Evolutionary conservation across 352 stramenopile genomes (phyloP).

Genomic region (Phytophthora pinifolia): DNA sequence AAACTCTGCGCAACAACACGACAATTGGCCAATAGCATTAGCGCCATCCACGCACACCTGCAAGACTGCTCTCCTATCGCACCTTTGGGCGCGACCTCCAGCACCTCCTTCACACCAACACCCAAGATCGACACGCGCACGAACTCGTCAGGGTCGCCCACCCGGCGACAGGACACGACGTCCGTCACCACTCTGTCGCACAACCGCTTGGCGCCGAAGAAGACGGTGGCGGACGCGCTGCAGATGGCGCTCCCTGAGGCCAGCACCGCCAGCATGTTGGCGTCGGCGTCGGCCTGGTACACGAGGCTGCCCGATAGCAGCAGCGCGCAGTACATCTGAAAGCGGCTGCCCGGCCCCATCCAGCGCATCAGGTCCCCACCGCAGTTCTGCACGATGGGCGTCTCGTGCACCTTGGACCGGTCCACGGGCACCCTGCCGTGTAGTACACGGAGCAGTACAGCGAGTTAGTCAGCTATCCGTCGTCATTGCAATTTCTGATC

Average conservation of each 20-base stretch:
- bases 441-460: too few species aligned
- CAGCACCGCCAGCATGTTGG: constrained; percentile 54
- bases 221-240: constrained; percentile 64
- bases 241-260: constrained; percentile 57
- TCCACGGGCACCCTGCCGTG: constrained; percentile 28
- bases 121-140: constrained; percentile 54
- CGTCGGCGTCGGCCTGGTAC: constrained; percentile 50
- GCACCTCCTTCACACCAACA: constrained; percentile 47
- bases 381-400: constrained; percentile 49
- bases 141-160: constrained; percentile 64
- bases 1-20: constrained; percentile 40
- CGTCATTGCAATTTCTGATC: too few species aligned
- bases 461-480: neutral
- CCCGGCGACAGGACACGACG: constrained; percentile 58
- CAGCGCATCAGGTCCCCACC: constrained; percentile 53
- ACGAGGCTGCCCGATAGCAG: constrained; percentile 65
- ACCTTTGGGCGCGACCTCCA: constrained; percentile 51
- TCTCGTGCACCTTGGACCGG: constrained; percentile 52
- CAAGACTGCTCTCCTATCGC: neutral
- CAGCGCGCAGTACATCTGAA: constrained; percentile 77
- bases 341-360: constrained; percentile 57
- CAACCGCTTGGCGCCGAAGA: constrained; percentile 69
- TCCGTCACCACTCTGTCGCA: constrained; percentile 77
- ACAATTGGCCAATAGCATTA: constrained; percentile 6
- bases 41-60: neutral